phyloP scores from a whole-genome alignment of 805 yeast genomes.

The Candida endomychidarum region DNA sequence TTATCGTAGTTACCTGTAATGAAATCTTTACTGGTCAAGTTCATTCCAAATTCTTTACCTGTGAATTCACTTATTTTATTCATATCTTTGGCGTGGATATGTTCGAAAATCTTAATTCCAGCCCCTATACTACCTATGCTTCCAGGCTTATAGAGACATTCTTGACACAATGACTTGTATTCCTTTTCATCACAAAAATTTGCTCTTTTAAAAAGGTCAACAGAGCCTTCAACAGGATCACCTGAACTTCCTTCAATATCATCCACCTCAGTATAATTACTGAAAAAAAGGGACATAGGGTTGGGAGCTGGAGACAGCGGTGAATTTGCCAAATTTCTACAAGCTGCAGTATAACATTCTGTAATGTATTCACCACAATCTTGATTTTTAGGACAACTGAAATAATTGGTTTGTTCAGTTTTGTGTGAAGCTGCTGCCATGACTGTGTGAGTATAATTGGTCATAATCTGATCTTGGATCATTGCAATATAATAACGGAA shows the following conservation, averaged over 20 bases:
- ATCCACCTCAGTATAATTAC: too few species aligned
- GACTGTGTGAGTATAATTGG: not conserved
- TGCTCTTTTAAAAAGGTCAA: not conserved
- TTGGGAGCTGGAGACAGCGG: too few species aligned
- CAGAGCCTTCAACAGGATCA: too few species aligned
- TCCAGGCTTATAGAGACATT: too few species aligned
- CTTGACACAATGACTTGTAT: too few species aligned
- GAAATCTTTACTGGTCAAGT: not conserved
- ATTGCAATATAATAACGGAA: not conserved
- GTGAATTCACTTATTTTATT: constrained; percentile 1
- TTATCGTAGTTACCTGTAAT: not conserved
- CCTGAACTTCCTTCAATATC: not conserved
- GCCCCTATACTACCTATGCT: too few species aligned
- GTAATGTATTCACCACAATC: not conserved
- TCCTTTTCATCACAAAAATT: not conserved
- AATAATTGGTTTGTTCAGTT: not conserved
- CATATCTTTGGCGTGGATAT: not conserved
- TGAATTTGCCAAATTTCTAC: too few species aligned
- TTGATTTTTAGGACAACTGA: not conserved
- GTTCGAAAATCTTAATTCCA: not conserved
- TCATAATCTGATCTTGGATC: constrained; percentile 5
- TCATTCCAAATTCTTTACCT: not conserved
- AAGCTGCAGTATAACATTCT: too few species aligned
- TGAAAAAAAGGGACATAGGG: too few species aligned
- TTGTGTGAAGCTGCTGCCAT: not conserved